A percentile compares a stretch with the other conserved stretches of the same genome.
Evolutionary conservation across 2,329 filamentous ascomycete species (phyloP).

Genomic region (Boeremia lycopersici): DNA sequence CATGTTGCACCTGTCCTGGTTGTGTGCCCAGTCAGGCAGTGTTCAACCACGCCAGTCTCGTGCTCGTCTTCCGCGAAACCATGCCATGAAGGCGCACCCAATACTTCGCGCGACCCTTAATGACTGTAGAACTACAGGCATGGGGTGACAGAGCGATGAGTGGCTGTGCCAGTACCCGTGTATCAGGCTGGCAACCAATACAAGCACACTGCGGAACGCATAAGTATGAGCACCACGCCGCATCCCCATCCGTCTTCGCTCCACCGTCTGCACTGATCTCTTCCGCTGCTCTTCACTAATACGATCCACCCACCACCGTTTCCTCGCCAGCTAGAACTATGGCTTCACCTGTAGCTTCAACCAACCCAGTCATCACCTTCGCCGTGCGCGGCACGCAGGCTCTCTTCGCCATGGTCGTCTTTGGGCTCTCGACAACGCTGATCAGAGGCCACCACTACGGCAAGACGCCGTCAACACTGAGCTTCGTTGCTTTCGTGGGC

Average conservation of each 20-base stretch:
- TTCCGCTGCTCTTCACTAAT: background rate
- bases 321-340: background rate
- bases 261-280: background rate
- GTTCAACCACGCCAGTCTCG: background rate
- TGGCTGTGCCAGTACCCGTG: background rate
- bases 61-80: background rate
- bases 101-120: background rate
- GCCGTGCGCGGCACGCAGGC: constrained; percentile 26
- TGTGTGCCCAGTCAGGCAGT: background rate
- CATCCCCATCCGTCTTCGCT: background rate
- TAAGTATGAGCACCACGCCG: background rate
- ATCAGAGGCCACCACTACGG: constrained; percentile 24
- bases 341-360: constrained; percentile 1
- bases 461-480: constrained; percentile 13
- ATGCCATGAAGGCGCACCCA: background rate
- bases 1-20: background rate
- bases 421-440: constrained; percentile 27
- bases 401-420: constrained; percentile 29
- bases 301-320: background rate
- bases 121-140: background rate
- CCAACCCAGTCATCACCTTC: constrained; percentile 14
- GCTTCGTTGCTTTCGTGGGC: constrained; percentile 26
- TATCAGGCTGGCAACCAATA: background rate
- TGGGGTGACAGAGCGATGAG: background rate
- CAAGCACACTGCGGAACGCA: background rate